A percentile compares a stretch with the other conserved stretches of the same genome.
Conservation (phyloP, 2,329 filamentous ascomycete genomes). For the Calonectria henricotiae region DNA sequence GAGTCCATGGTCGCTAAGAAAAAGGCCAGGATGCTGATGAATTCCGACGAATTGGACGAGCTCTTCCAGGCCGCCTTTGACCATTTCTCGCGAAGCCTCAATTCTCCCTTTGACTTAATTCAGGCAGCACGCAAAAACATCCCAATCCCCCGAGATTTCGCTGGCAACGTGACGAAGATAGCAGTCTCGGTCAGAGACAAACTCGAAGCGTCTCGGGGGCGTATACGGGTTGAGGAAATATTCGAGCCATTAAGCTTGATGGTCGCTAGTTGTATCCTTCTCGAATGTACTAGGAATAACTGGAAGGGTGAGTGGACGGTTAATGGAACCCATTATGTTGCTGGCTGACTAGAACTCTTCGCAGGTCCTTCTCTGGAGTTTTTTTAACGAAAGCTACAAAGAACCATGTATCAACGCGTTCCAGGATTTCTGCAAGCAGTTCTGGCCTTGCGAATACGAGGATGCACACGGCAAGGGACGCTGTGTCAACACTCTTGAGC, state of each 20-base stretch:
- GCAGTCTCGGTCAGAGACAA: not conserved
- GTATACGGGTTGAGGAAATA: not conserved
- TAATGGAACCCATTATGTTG: not conserved
- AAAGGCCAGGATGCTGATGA: conserved; percentile 5
- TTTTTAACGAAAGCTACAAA: not conserved
- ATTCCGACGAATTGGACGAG: conserved; percentile 2
- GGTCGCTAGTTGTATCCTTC: not conserved
- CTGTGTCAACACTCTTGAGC: not conserved
- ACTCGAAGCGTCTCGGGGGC: not conserved
- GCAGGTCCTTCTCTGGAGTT: not conserved
- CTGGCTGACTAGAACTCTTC: not conserved
- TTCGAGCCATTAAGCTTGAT: conserved; percentile 1
- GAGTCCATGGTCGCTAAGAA: not conserved
- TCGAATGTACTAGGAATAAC: not conserved
- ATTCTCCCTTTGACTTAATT: not conserved
- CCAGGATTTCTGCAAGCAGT: conserved; percentile 1
- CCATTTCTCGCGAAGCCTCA: not conserved
- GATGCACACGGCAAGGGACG: not conserved
- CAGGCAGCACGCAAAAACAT: not conserved
- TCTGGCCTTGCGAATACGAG: not conserved
- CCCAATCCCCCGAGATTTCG: not conserved
- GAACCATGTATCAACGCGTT: not conserved
- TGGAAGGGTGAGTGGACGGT: not conserved
- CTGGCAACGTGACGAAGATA: not conserved
- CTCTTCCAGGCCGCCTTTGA: not conserved